Base-by-base conservation (phyloP, 2,329 filamentous ascomycete species). In the Aureobasidium vineae region DNA sequence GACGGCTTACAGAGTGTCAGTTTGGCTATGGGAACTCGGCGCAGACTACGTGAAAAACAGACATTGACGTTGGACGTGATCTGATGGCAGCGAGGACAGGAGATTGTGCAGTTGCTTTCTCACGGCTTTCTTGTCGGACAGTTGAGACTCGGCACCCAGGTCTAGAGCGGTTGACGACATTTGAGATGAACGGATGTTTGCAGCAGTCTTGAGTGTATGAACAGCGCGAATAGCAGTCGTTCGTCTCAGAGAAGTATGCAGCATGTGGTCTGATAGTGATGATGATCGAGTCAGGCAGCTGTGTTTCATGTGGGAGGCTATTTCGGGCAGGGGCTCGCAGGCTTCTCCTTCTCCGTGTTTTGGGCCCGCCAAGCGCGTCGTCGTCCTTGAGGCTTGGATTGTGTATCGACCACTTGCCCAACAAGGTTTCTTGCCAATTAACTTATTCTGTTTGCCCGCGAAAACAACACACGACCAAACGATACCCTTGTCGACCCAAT, bases 41-140 rank as follows among this genome's bases (percentile, higher is more conserved):
- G 38, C 38, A 38, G 10, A 38, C 49, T 53, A 64, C 38, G 13
- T 49, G 53, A 57, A 66, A 69, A 19, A 72, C 87, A 76, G 81
- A 92, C 92, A 95, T 81, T 97, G 92, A 50, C 78, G 75, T 65
- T 79, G 76, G 65, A 92, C 81, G 16, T 85, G 83, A 28, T 90
- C 85, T n/a, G 83, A 79, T 1, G 87, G 77, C 56, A 96, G 75
- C 8, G 75, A 77, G 23, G 85, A 82, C 23, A 97, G 83, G 38
- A 82, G 83, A 70, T 84, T 80, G 74, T 89, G 92, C 79, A 96
- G 89, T 63, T 84, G 79, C 69, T 82, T 82, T 66, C 93, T 85
- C 68, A 97, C 81, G 72, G 91, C 88, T 75, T 89, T 88, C 80
- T 97, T 97, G 52, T 70, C 60, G 45, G 67, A 66, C 3, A 67